Percentiles rank a stretch among this genome's conserved stretches.
phyloP scores from a whole-genome alignment of 306 rosid genomes.

The Cucumis melo region DNA sequence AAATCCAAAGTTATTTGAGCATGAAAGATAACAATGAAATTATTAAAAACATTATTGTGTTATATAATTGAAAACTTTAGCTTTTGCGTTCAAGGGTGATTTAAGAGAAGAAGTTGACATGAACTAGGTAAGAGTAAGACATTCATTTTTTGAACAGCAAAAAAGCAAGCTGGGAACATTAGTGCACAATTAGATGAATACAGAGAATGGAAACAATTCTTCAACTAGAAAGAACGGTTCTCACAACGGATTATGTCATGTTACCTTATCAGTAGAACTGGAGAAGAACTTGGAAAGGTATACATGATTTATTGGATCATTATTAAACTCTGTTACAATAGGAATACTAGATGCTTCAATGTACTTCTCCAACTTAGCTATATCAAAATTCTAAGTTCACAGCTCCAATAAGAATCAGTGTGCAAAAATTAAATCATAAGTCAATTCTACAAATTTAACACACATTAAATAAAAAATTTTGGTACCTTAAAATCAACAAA shows the following conservation, averaged over 20 bases:
- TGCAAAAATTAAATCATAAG: background rate
- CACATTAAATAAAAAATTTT: background rate
- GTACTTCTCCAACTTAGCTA: constrained; percentile 58
- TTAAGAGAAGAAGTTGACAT: no score
- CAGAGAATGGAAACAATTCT: background rate
- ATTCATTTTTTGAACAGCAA: background rate
- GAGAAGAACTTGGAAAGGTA: constrained; percentile 58
- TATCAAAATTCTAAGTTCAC: constrained; percentile 49
- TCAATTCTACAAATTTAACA: background rate
- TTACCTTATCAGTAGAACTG: constrained; percentile 49
- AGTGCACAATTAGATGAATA: background rate
- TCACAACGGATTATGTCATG: background rate
- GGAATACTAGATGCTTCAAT: constrained; percentile 55
- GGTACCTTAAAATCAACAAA: constrained; percentile 68
- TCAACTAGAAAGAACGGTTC: background rate
- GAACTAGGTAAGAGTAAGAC: background rate
- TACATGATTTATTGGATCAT: constrained; percentile 56
- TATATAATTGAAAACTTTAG: no score
- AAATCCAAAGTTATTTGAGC: background rate
- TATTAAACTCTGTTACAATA: constrained; percentile 46
- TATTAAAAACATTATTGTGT: no score
- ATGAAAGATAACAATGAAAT: background rate
- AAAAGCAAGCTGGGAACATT: background rate
- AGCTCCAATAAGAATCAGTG: background rate
- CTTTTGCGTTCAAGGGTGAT: no score